phyloP scores from a whole-genome alignment of 192 early-diverging fungal genomes.

The Backusella tuberculispora region DNA sequence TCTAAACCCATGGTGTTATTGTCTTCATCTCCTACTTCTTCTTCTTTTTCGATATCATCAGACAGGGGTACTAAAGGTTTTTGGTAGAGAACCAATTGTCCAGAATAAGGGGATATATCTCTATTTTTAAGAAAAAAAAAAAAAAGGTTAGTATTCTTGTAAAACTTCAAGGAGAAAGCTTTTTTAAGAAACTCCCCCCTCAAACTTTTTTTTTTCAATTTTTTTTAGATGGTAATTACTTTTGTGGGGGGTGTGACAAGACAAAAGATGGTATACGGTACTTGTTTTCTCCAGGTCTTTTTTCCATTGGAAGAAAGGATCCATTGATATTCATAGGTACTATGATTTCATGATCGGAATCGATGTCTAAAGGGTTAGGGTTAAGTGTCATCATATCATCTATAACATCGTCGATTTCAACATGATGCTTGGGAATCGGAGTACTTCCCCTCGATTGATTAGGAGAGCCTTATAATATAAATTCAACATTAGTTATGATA shows the following conservation, averaged over 20 bases:
- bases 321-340: slow-evolving; percentile 17
- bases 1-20: neutral
- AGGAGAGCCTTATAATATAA: neutral
- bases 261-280: slow-evolving; percentile 24
- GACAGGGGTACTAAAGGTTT: slow-evolving; percentile 13
- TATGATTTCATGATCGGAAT: neutral
- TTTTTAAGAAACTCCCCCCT: neutral
- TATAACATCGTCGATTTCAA: slow-evolving; percentile 19
- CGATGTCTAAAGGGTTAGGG: neutral
- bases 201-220: neutral
- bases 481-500: neutral
- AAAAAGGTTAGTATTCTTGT: neutral
- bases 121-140: slow-evolving; percentile 16
- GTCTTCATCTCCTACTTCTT: slow-evolving; percentile 3
- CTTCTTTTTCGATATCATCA: neutral
- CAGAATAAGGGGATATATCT: neutral
- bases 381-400: neutral
- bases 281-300: slow-evolving; percentile 19
- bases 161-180: slow-evolving; percentile 10
- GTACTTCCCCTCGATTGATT: neutral
- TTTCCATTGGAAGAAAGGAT: slow-evolving; percentile 21
- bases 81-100: neutral
- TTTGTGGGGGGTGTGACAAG: slow-evolving; percentile 18
- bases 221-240: neutral
- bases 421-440: neutral